A percentile compares a stretch with the other conserved stretches of the same genome.
Evolutionary conservation across 2,329 filamentous ascomycete species (phyloP).

Genomic region (Canariomyces notabilis): DNA sequence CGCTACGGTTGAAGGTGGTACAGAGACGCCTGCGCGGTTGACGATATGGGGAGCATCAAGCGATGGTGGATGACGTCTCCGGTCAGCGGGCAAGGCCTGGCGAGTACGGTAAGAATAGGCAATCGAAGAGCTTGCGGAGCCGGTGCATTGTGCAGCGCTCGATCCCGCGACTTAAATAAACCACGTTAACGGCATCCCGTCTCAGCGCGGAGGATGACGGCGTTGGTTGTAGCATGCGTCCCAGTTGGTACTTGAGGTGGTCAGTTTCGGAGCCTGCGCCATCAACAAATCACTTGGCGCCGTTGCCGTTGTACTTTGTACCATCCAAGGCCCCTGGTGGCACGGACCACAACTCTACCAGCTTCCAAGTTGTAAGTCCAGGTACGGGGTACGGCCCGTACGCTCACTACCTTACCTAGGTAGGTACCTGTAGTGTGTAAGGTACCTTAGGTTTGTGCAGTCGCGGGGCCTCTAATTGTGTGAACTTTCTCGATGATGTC

Average conservation of each 20-base stretch:
- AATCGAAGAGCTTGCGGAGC: constrained; percentile 4
- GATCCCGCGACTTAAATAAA: not conserved
- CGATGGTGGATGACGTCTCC: not conserved
- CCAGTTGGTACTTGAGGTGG: constrained; percentile 14
- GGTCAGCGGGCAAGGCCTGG: not conserved
- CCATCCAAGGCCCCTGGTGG: not conserved
- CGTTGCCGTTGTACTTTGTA: too few relatives aligned
- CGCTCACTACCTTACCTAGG: too few relatives aligned
- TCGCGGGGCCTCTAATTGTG: too few relatives aligned
- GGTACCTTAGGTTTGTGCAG: too few relatives aligned
- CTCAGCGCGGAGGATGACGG: not conserved
- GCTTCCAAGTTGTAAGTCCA: too few relatives aligned
- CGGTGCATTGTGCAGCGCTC: constrained; percentile 12
- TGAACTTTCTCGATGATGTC: too few relatives aligned
- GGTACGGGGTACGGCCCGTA: too few relatives aligned
- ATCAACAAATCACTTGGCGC: too few relatives aligned
- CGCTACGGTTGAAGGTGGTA: constrained; percentile 3
- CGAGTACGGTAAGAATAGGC: not conserved
- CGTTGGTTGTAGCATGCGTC: constrained; percentile 11
- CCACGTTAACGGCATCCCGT: constrained; percentile 5
- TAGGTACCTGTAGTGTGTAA: too few relatives aligned
- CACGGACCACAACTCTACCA: too few relatives aligned
- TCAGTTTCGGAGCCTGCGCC: constrained; percentile 8
- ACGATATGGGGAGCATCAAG: not conserved
- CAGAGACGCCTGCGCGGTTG: not conserved